Evolutionary conservation across 2,329 filamentous ascomycete genomes (phyloP).

Genomic region (Arthrocladium fulminans): DNA sequence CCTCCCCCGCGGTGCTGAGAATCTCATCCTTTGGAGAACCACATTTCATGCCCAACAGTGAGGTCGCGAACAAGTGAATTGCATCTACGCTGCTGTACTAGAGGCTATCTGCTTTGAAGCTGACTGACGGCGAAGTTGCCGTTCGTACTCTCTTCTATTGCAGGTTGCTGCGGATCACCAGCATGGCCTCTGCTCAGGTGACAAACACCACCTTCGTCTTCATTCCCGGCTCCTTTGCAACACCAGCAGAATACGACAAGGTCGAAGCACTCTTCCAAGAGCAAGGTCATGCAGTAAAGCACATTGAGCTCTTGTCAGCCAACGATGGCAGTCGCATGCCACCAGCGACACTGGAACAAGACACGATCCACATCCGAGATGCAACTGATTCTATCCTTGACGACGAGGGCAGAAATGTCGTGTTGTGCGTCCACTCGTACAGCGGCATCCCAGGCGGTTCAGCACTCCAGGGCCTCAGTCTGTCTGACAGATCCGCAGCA

Average conservation of each 20-base stretch:
- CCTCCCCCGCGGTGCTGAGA: too few relatives aligned
- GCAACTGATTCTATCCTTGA: background rate
- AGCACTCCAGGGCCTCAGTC: conserved; percentile 19
- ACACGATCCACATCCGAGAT: background rate
- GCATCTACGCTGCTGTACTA: too few relatives aligned
- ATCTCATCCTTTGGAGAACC: too few relatives aligned
- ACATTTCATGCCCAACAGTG: too few relatives aligned
- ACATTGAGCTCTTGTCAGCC: background rate
- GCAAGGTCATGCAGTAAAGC: background rate
- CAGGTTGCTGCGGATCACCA: too few relatives aligned
- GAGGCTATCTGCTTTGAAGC: too few relatives aligned
- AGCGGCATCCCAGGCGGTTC: conserved; percentile 21
- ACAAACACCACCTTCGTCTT: conserved; percentile 6
- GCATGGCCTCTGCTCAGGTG: background rate
- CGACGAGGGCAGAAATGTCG: background rate
- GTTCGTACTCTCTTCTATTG: too few relatives aligned
- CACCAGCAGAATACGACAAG: conserved; percentile 4
- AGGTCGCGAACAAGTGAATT: too few relatives aligned
- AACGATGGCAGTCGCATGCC: background rate
- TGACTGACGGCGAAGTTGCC: too few relatives aligned
- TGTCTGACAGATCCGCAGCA: background rate
- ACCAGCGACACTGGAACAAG: background rate
- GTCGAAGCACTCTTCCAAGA: background rate
- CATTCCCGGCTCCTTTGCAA: conserved; percentile 6
- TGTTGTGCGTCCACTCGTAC: background rate